Base-by-base conservation (phyloP, 306 rosid genomes). In the Hippophae gyantsensis region DNA sequence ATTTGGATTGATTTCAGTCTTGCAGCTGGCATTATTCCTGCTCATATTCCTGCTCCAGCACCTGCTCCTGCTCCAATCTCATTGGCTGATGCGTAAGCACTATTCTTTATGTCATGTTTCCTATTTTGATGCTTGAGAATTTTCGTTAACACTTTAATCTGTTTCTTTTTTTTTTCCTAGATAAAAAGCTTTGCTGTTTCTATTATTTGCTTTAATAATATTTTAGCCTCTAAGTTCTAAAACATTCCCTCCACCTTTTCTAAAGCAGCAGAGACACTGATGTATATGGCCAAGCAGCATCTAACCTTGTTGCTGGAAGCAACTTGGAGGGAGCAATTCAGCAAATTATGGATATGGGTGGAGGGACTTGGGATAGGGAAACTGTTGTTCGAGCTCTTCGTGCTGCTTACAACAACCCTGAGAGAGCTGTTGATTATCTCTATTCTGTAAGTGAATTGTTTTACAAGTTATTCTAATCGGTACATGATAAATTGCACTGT, bases 351-450 rank as follows among this genome's bases (percentile, higher is more conserved):
- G 94, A 81, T 49, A 77, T 90, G 81, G 97, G 97, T 51, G 97
- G 90, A 42, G 97, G 96, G 38, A 79, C 78, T 60, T 90, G 97
- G 97, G 96, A 90, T 48, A 84, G 90, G 72, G 97, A 87, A 52
- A 87, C 87, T 62, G 97, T 90, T 59, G 65, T 81, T 41, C 87
- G 89, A 47, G 96, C 97, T 63, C 88, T 90, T 57, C 90, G 96
- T 27, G 90, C 97, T 78, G 95, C 97, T 45, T 90, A 42, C 72
- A 90, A 90, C 75, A 90, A 90, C 77, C 97, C 97, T 13, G 97
- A 80, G 74, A 87, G 97, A 75, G 95, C 95, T 52, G 81, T 90
- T 72, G 97, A 90, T 70, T 90, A 87, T 77, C 78, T 90, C 41
- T 90, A 90, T 81, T 60, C 94, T 7, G 97, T 90, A 77, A 73